Evolutionary conservation across 1,139 yeast genomes (phyloP), one percentile per base, ranked within the genome.

Genomic region (Taphrina sp.): DNA sequence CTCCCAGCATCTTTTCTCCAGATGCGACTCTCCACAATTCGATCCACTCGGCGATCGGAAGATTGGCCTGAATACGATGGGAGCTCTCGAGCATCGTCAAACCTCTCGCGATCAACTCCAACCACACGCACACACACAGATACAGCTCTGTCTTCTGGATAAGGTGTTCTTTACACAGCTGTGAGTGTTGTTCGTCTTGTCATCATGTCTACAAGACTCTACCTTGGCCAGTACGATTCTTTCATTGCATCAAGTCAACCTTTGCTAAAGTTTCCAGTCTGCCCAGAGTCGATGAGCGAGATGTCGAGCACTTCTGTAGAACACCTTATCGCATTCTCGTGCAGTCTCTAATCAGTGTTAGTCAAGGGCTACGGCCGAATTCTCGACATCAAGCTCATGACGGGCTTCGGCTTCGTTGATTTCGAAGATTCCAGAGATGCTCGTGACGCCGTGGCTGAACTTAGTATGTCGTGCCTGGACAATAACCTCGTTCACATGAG

Each of bases 341-440:
- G 17, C 3, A 26, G 7, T 14, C 12, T 8, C 47, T 43, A 20
- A 43, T 28, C 52, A 31, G 12, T 7, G 23, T n/a, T 17, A 43
- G 47, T 63, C 56, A 59, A 60, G 51, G 64, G 64, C 10, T 63
- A 61, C 41, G 65, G 65, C 28, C 61, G 56, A 24, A 56, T 63
- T 38, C 58, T 53, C 17, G 65, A 63, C 36, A 56, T 63, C 53
- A 63, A 61, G 43, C 58, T 63, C 39, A 63, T 63, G 65, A 39
- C 57, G 8, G 65, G 65, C n/a, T 63, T 60, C 58, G 65, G 62
- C 29, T 42, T 64, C 43, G 36, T 46, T 37, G 59, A 58, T 24
- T 64, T 63, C 42, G 63, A 62, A 38, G 60, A 59, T 31, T 33
- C 64, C 20, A 62, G 65, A 7, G 67, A 65, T 54, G 67, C 67